Base-by-base conservation (phyloP, 305 asterid genomes). In the Nicotiana rustica region DNA sequence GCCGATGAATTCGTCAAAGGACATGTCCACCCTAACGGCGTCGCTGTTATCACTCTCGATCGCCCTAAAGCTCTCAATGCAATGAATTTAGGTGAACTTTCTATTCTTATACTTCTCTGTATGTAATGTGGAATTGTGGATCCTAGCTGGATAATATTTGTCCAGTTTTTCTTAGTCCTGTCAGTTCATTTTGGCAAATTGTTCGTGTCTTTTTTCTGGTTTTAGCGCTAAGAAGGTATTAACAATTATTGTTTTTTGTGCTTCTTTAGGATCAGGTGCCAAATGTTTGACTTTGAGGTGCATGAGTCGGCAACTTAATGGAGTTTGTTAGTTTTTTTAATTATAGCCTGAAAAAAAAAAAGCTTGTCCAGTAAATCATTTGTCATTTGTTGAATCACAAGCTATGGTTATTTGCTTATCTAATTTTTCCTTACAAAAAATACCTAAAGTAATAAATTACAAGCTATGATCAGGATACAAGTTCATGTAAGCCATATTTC, bases 11-110 rank as follows among this genome's bases (percentile, higher is more conserved):
- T 90, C 78, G 97, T 96, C 68, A 91, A 82, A 81, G 98, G 97
- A 79, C 92, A 84, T 78, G 95, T 96, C 55, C 92, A 89, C 76
- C 92, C 93, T 7, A 96, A 94, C 81, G 99, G 99, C 89, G 89
- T 91, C 81, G 98, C 97, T 38, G 79, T 92, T 78, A 91, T 94
- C 89, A 94, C 99, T 86, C 98, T 96, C n/a, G 97, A 96, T 87
- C 99, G 99, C 80, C 93, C 98, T 82, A 96, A 96, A 82, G 97
- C 98, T 79, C 98, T 96, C 82, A 96, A 96, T 77, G 99, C 99
- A 38, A 93, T 94, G 98, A 92, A 91, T 86, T 60, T 94, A 85
- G 98, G 98, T 95, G n/a, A 77, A 19, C 10, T 19, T 41, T 82
- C 55, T 12, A 21, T 12, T 62, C 18, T 18, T 69, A 10, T 9